phyloP scores from a whole-genome alignment of 2,329 filamentous ascomycete species.

The Fusarium pseudocircinatum region DNA sequence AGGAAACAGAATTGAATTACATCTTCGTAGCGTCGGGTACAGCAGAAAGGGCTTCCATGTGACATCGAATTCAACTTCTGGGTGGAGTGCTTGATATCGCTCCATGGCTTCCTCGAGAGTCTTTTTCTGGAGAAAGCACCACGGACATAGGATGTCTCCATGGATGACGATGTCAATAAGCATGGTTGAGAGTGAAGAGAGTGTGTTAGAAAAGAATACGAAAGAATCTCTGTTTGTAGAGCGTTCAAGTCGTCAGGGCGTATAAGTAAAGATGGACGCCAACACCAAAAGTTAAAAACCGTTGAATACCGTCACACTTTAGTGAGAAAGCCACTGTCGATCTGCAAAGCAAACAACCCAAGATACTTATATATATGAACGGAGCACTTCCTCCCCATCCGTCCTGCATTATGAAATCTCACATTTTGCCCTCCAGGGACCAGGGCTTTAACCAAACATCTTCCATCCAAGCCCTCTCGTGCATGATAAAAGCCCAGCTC shows the following conservation, averaged over 20 bases:
- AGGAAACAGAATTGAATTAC: constrained; percentile 29
- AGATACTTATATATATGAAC: constrained; percentile 10
- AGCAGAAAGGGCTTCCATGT: constrained; percentile 60
- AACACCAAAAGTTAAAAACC: not conserved
- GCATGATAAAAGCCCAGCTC: not conserved
- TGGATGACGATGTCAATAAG: constrained; percentile 55
- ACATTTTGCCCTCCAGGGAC: not conserved
- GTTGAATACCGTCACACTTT: not conserved
- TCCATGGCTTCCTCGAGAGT: constrained; percentile 58
- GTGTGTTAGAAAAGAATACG: not conserved
- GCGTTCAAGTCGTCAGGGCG: not conserved
- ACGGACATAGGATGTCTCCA: constrained; percentile 62
- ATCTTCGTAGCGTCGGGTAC: constrained; percentile 46
- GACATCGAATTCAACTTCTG: constrained; percentile 57
- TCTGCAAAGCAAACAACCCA: not conserved
- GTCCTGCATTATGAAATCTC: not conserved
- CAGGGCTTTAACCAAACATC: constrained; percentile 14
- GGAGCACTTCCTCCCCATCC: not conserved
- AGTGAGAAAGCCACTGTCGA: constrained; percentile 1
- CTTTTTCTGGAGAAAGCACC: constrained; percentile 61
- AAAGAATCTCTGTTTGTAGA: not conserved
- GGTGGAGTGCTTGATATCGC: constrained; percentile 51
- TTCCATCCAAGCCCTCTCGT: not conserved
- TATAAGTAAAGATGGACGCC: not conserved
- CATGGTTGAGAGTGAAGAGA: constrained; percentile 11